A percentile compares a stretch with the other conserved stretches of the same genome.
Conservation (phyloP, 768 basidiomycete genomes). For the Rhodotorula sphaerocarpa region DNA sequence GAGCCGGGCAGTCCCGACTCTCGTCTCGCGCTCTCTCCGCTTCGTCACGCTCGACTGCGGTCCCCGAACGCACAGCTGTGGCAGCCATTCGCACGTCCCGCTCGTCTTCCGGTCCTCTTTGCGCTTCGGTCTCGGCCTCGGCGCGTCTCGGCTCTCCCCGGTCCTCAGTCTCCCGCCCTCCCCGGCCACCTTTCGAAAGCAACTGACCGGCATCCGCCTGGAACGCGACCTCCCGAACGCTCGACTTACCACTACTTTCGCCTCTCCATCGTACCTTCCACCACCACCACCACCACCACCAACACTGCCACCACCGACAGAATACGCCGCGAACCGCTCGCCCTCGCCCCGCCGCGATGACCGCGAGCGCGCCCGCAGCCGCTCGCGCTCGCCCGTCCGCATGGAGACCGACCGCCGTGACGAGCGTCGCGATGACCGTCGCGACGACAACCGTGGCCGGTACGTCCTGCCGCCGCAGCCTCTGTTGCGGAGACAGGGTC, state of each 20-base stretch:
- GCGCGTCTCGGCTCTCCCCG: too few species aligned
- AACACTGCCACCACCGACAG: slow-evolving; percentile 3
- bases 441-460: slow-evolving; percentile 22
- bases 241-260: neutral
- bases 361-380: slow-evolving; percentile 13
- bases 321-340: slow-evolving; percentile 19
- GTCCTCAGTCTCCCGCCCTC: too few species aligned
- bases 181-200: neutral
- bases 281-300: neutral
- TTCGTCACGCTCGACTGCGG: too few species aligned
- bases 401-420: slow-evolving; percentile 17
- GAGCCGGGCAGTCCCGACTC: too few species aligned
- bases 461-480: too few species aligned
- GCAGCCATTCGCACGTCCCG: too few species aligned
- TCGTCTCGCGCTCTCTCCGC: too few species aligned
- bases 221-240: too few species aligned
- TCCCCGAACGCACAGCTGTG: too few species aligned
- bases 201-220: neutral
- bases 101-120: too few species aligned
- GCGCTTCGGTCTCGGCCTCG: too few species aligned
- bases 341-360: slow-evolving; percentile 22
- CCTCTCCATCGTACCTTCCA: neutral
- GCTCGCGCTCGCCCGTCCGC: slow-evolving; percentile 32
- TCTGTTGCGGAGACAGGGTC: neutral
- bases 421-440: slow-evolving; percentile 9